Conservation (phyloP, 257 asterid genomes). For the Solanum chiquidenum region DNA sequence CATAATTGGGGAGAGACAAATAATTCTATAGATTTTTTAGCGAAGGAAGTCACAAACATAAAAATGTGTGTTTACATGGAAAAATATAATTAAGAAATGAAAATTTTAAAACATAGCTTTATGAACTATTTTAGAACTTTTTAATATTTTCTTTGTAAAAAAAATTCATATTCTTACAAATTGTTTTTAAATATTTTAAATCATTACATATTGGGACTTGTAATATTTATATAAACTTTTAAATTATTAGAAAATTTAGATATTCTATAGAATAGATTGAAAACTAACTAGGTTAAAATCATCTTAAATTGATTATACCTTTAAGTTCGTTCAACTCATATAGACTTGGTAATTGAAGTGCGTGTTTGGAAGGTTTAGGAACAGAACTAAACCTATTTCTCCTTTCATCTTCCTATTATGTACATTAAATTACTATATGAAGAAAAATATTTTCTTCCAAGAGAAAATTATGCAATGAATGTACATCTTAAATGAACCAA, state of each 20-base stretch:
- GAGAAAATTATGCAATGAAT: too few relatives aligned
- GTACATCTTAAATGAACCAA: too few relatives aligned
- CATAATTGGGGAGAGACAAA: neutral
- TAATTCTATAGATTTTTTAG: too few relatives aligned
- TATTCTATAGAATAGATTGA: neutral
- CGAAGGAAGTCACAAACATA: too few relatives aligned
- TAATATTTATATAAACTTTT: neutral
- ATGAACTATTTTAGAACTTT: too few relatives aligned
- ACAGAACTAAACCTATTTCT: too few relatives aligned
- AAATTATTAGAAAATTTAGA: neutral
- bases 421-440: too few relatives aligned
- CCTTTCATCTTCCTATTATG: too few relatives aligned
- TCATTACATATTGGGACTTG: neutral
- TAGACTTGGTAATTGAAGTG: neutral
- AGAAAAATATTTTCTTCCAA: too few relatives aligned
- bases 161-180: neutral
- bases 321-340: neutral
- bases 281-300: too few relatives aligned
- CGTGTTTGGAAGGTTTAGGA: neutral
- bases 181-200: neutral
- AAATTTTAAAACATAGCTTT: neutral
- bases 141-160: too few relatives aligned
- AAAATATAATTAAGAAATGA: neutral
- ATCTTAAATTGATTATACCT: neutral
- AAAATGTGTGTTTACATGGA: neutral